phyloP scores from a whole-genome alignment of 2,329 filamentous ascomycete genomes.

The Lasiodiplodia gonubiensis region DNA sequence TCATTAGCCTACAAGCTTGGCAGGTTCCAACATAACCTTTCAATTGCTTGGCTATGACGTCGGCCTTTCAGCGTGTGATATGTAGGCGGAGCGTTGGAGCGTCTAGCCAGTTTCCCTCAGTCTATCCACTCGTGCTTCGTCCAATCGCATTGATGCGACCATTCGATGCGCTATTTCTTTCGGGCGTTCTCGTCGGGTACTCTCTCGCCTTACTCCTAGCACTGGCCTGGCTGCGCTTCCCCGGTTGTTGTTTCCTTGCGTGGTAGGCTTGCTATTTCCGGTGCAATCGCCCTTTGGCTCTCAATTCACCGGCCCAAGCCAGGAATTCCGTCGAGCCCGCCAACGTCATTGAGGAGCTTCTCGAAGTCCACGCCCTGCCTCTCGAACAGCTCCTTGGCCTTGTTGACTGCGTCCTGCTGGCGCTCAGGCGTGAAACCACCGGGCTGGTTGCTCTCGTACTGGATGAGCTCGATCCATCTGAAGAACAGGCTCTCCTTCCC shows the following conservation, averaged over 20 bases:
- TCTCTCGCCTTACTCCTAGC: not conserved
- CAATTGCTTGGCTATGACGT: not conserved
- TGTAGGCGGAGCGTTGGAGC: not conserved
- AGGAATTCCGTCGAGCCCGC: slow-evolving; percentile 63
- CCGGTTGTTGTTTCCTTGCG: not conserved
- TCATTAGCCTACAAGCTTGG: too few species aligned
- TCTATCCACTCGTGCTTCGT: not conserved
- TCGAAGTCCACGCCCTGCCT: slow-evolving; percentile 82
- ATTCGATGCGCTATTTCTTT: not conserved
- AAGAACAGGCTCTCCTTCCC: slow-evolving; percentile 91
- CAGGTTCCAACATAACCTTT: not conserved
- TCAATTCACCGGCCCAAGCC: slow-evolving; percentile 47
- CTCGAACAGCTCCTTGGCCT: slow-evolving; percentile 78
- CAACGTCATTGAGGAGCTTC: slow-evolving; percentile 74
- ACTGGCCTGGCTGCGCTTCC: not conserved
- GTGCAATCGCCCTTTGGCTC: slow-evolving; percentile 31
- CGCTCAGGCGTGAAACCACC: slow-evolving; percentile 78
- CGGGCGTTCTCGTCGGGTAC: not conserved
- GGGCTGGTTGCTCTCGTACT: slow-evolving; percentile 80
- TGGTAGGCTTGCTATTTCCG: not conserved
- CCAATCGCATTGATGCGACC: not conserved
- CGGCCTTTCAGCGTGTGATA: not conserved
- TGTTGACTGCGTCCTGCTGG: slow-evolving; percentile 72
- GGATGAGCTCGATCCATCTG: slow-evolving; percentile 89
- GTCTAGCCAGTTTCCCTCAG: not conserved